A percentile compares a stretch with the other conserved stretches of the same genome.
phyloP scores from a whole-genome alignment of 768 basidiomycete species.

The Rubroboletus pulcherrimus region DNA sequence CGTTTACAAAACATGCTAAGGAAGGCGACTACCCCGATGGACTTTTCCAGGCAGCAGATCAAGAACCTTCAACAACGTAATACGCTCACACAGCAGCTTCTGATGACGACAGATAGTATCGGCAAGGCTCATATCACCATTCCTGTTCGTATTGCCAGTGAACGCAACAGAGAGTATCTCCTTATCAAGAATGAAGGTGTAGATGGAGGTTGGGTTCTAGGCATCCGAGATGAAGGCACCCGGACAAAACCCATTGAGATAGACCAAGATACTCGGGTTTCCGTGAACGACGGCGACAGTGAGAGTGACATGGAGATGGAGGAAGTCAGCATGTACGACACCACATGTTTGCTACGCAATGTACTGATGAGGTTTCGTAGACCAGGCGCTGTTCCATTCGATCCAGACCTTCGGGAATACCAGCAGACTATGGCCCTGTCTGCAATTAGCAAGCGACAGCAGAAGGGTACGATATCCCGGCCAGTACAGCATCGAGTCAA shows the following conservation, averaged over 20 bases:
- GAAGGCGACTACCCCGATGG: slow-evolving; percentile 75
- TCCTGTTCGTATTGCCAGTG: slow-evolving; percentile 91
- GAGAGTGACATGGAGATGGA: slow-evolving; percentile 75
- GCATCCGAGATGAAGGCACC: slow-evolving; percentile 85
- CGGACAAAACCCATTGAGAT: slow-evolving; percentile 82
- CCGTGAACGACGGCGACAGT: slow-evolving; percentile 36
- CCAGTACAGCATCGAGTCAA: slow-evolving; percentile 34
- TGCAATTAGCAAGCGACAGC: slow-evolving; percentile 51
- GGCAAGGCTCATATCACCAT: slow-evolving; percentile 88
- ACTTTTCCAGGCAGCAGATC: slow-evolving; percentile 97
- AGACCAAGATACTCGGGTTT: slow-evolving; percentile 53
- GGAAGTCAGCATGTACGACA: slow-evolving; percentile 65
- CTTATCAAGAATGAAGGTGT: slow-evolving; percentile 86
- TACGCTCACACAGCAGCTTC: slow-evolving; percentile 84
- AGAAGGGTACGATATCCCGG: slow-evolving; percentile 26
- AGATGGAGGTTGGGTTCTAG: slow-evolving; percentile 92
- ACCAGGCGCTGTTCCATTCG: slow-evolving; percentile 36
- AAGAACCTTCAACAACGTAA: slow-evolving; percentile 86
- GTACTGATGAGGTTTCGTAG: slow-evolving; percentile 18
- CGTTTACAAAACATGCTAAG: slow-evolving; percentile 89
- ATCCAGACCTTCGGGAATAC: slow-evolving; percentile 63
- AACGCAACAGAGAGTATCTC: slow-evolving; percentile 93
- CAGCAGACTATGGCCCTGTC: slow-evolving; percentile 58
- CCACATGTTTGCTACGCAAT: background rate
- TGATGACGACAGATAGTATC: slow-evolving; percentile 89